Evolutionary conservation across 352 stramenopile genomes (phyloP).

Genomic region (Pythium aquatile): DNA sequence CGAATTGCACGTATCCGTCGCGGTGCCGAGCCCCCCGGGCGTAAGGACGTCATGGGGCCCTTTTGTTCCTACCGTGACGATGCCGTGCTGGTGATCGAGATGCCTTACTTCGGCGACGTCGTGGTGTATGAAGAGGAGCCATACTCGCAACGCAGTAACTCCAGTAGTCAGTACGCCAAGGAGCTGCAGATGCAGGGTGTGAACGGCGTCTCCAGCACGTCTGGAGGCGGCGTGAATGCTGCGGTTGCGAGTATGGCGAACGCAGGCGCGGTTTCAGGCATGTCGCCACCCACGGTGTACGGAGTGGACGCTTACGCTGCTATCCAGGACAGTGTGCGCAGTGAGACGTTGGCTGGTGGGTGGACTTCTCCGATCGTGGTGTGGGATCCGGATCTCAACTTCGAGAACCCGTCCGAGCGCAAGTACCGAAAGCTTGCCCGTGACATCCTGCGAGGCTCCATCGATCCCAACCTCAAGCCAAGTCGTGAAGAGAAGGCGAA

Average conservation of each 20-base stretch:
- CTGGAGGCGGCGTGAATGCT: background rate
- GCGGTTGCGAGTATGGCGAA: background rate
- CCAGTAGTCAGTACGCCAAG: slow-evolving; percentile 21
- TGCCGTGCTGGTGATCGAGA: slow-evolving; percentile 82
- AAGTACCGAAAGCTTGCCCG: slow-evolving; percentile 98
- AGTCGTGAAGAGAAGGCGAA: slow-evolving; percentile 92
- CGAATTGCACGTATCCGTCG: slow-evolving; percentile 83
- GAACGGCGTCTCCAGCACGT: slow-evolving; percentile 2
- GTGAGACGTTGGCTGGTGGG: slow-evolving; percentile 16
- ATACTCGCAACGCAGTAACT: slow-evolving; percentile 75
- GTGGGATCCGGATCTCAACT: slow-evolving; percentile 84
- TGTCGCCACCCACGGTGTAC: slow-evolving; percentile 22
- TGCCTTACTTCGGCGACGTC: slow-evolving; percentile 90
- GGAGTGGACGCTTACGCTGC: slow-evolving; percentile 11
- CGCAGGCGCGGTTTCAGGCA: background rate
- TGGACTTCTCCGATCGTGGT: slow-evolving; percentile 60
- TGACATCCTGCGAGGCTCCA: slow-evolving; percentile 94
- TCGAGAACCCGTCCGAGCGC: slow-evolving; percentile 93
- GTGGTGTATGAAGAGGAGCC: slow-evolving; percentile 92
- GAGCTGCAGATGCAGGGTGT: slow-evolving; percentile 14
- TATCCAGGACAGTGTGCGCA: slow-evolving; percentile 19
- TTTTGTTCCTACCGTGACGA: slow-evolving; percentile 84
- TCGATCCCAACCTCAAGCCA: slow-evolving; percentile 97
- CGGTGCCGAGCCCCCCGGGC: slow-evolving; percentile 67
- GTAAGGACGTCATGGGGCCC: slow-evolving; percentile 64